Base-by-base conservation (phyloP, 805 yeast genomes). In the Saccharomycodes ludwigii region DNA sequence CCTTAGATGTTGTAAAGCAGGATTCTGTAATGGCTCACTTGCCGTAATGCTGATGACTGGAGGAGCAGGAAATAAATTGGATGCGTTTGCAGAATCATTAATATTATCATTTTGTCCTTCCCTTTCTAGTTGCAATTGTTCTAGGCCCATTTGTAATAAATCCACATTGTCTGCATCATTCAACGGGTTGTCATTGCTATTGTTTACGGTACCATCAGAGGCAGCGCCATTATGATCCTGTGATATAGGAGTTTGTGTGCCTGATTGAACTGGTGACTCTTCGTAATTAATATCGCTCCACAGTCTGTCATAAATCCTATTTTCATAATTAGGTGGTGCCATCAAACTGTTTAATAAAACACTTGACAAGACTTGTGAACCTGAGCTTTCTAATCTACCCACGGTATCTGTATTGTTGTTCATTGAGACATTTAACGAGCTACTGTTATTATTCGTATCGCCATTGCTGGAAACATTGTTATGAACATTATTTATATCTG, bases 241-340 rank as follows among this genome's bases (percentile, higher is more conserved):
- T 6, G 42, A 43, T 3, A 35, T 44, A 1, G 62, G 62, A 1
- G 62, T 52, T 18, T 42, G 54, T 4, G 48, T 10, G 6, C 44
- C 47, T 3, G 61, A 54, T 5, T 37, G 39, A 9, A 49, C 52
- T 7, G 59, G 58, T 2, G 56, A 49, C 39, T 46, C 44, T n/a
- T 47, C 54, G 27, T 41, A 39, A 16, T 37, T 49, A 6, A 73
- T 62, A 35, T 76, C 86, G 21, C 70, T 66, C 81, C 81, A 84
- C 15, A 85, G 54, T 34, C 80, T 61, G 54, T 85, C 96, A 52
- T 78, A 81, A 22, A 83, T 71, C 52, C 82, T 94, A 33, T 68
- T 72, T 37, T 73, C 85, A 51, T 85, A 85, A 35, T 77, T 67
- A 18, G 96, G 94, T 3, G 95, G 95, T 1, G 95, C 91, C 59